Percentiles rank a stretch among this genome's conserved stretches.
Evolutionary conservation across 2,329 filamentous ascomycete species (phyloP).

Genomic region (Zymoseptoria crescenta): DNA sequence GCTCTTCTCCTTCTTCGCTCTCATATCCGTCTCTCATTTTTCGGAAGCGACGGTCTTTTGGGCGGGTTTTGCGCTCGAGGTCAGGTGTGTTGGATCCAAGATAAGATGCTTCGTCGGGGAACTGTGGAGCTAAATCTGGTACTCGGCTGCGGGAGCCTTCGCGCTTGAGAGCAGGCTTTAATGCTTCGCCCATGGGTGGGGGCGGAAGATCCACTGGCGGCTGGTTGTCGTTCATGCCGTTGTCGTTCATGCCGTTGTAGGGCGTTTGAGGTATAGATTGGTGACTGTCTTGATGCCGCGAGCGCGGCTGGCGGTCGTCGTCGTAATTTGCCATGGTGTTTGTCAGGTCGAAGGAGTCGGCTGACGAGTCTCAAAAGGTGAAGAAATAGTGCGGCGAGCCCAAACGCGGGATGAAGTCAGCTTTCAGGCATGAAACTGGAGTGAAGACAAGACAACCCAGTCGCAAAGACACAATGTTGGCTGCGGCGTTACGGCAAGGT

Average conservation of each 20-base stretch:
- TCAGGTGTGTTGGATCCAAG: slow-evolving; percentile 26
- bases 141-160: slow-evolving; percentile 27
- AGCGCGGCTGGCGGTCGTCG: slow-evolving; percentile 3
- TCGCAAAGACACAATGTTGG: neutral
- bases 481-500: neutral
- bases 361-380: neutral
- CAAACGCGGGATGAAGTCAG: neutral
- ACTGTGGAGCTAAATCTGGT: slow-evolving; percentile 24
- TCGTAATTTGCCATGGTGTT: slow-evolving; percentile 1
- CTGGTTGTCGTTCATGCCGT: slow-evolving; percentile 1
- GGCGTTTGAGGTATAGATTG: neutral
- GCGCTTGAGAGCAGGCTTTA: slow-evolving; percentile 26
- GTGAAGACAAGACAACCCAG: neutral
- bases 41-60: slow-evolving; percentile 25
- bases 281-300: slow-evolving; percentile 2
- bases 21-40: slow-evolving; percentile 31
- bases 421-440: neutral
- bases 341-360: neutral
- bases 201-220: slow-evolving; percentile 4
- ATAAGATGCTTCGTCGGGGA: slow-evolving; percentile 29
- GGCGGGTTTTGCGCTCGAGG: slow-evolving; percentile 27
- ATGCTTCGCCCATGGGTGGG: slow-evolving; percentile 26
- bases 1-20: slow-evolving; percentile 30
- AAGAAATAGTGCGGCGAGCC: neutral
- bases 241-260: slow-evolving; percentile 1